phyloP scores from a whole-genome alignment of 2,329 filamentous ascomycete genomes.

The Colletotrichum agaves region DNA sequence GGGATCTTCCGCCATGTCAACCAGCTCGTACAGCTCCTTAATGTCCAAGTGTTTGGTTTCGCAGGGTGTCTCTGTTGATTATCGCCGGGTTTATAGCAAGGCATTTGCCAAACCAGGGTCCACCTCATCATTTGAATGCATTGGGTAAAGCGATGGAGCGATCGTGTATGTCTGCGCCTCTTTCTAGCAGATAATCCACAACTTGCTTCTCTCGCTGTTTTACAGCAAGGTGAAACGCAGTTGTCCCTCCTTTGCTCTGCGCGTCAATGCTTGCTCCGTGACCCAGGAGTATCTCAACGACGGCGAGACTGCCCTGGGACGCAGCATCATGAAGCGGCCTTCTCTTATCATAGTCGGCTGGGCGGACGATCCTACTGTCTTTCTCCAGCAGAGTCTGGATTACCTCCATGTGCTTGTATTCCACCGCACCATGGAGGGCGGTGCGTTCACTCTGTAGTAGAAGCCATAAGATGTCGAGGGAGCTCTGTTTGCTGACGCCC shows the following conservation, averaged over 20 bases:
- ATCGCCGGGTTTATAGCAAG: too few species aligned
- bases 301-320: not conserved
- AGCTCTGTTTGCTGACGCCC: not conserved
- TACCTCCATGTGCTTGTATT: not conserved
- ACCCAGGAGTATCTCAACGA: not conserved
- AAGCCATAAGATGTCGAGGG: constrained; percentile 11
- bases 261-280: not conserved
- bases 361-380: not conserved
- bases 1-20: constrained; percentile 29
- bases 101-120: too few species aligned
- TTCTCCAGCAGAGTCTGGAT: not conserved
- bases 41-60: not conserved
- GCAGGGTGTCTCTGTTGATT: too few species aligned
- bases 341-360: not conserved
- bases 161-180: not conserved
- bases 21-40: not conserved
- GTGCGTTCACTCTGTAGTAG: not conserved
- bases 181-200: not conserved
- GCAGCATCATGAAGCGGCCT: not conserved
- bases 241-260: not conserved
- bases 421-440: not conserved
- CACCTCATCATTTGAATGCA: not conserved
- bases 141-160: too few species aligned
- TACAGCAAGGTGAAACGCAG: not conserved
- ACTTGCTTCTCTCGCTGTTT: not conserved